These are phyloP conservation scores for Canna indica DNA, from an alignment of 176 grass and related monocot genomes.

Conservation along the genomic window DNA sequence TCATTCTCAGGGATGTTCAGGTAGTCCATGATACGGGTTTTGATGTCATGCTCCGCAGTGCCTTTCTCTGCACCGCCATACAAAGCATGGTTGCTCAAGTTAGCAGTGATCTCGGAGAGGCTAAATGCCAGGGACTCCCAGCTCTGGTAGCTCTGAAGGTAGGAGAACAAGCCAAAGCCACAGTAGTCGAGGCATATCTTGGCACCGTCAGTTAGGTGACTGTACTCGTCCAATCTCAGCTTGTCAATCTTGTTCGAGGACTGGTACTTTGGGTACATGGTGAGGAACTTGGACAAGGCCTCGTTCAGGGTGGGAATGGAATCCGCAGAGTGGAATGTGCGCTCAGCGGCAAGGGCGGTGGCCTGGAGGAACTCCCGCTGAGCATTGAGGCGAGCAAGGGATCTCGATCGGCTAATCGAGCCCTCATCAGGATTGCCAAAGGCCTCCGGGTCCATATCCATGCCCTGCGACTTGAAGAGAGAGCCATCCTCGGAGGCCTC, in stretches of 20 bases:
- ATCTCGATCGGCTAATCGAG: slow-evolving; percentile 68
- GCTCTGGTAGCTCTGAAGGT: slow-evolving; percentile 61
- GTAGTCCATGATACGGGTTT: slow-evolving; percentile 82
- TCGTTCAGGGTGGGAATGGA: slow-evolving; percentile 50
- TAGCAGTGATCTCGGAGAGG: slow-evolving; percentile 77
- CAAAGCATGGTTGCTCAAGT: slow-evolving; percentile 91
- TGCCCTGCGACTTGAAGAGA: slow-evolving; percentile 73
- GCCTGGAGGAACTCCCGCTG: slow-evolving; percentile 85
- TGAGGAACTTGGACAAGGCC: slow-evolving; percentile 70
- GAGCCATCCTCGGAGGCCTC: slow-evolving; percentile 90
- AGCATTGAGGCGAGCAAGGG: slow-evolving; percentile 77
- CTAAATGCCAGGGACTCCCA: slow-evolving; percentile 73
- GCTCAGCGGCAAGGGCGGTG: slow-evolving; percentile 75
- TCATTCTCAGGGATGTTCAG: slow-evolving; percentile 95
- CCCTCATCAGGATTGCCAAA: slow-evolving; percentile 33
- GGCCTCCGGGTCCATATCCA: slow-evolving; percentile 35
- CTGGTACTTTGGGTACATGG: slow-evolving; percentile 82
- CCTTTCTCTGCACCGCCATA: slow-evolving; percentile 75
- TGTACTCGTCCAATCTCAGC: slow-evolving; percentile 77
- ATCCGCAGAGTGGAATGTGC: slow-evolving; percentile 46
- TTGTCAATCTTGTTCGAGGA: slow-evolving; percentile 63
- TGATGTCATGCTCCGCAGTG: slow-evolving; percentile 71
- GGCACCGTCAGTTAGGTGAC: slow-evolving; percentile 53
- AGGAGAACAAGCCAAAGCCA: slow-evolving; percentile 94
- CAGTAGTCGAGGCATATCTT: slow-evolving; percentile 98